phyloP scores from a whole-genome alignment of 202 grass and related monocot genomes.

The Setaria viridis region DNA sequence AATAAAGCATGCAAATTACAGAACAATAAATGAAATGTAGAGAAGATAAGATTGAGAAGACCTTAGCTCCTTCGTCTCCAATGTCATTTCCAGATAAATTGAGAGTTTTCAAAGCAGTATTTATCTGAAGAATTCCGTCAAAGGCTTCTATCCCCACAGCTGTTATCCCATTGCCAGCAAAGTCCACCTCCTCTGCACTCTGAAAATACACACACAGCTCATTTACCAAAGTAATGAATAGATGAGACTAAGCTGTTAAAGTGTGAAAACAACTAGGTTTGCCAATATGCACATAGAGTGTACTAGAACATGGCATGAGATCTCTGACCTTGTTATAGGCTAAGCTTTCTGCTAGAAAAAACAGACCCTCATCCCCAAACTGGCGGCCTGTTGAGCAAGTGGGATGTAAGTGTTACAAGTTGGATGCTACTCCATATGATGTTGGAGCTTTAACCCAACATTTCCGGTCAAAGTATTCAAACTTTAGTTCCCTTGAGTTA shows the following conservation, averaged over 20 bases:
- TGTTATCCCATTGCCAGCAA: slow-evolving; percentile 93
- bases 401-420: slow-evolving; percentile 9
- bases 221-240: slow-evolving; percentile 26
- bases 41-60: slow-evolving; percentile 57
- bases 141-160: slow-evolving; percentile 88
- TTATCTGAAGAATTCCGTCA: slow-evolving; percentile 94
- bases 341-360: slow-evolving; percentile 98
- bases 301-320: slow-evolving; percentile 27
- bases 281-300: slow-evolving; percentile 1
- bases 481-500: slow-evolving; percentile 36
- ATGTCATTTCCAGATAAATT: slow-evolving; percentile 95
- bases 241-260: slow-evolving; percentile 16
- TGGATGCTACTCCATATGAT: not conserved
- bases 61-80: slow-evolving; percentile 99
- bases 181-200: slow-evolving; percentile 94
- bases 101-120: slow-evolving; percentile 78
- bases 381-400: slow-evolving; percentile 70
- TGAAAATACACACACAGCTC: slow-evolving; percentile 47
- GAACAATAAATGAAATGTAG: slow-evolving; percentile 19
- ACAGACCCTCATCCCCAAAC: slow-evolving; percentile 95
- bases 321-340: slow-evolving; percentile 86
- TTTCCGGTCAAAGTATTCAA: slow-evolving; percentile 14
- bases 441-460: slow-evolving; percentile 13
- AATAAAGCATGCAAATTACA: slow-evolving; percentile 13
- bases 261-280: not conserved